These are phyloP conservation scores for Colletotrichum sp. DNA, from an alignment of 2,329 filamentous ascomycete species.

Conservation along the genomic window DNA sequence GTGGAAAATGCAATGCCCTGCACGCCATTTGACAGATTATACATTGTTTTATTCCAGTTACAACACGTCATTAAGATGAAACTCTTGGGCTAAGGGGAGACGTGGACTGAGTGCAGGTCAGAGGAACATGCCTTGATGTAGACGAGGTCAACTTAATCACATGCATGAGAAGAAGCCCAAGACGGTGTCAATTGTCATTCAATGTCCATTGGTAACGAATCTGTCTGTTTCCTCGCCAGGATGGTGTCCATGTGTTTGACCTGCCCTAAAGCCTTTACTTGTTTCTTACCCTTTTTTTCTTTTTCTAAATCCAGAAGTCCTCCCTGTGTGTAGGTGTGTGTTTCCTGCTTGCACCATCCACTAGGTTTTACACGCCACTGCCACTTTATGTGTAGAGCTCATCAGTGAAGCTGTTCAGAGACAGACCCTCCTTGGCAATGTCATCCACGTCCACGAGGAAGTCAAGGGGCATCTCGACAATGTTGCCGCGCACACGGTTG, in stretches of 20 bases:
- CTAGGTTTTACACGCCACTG: not conserved
- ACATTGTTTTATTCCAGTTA: not conserved
- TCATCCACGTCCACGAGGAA: slow-evolving; percentile 85
- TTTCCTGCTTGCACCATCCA: not conserved
- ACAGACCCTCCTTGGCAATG: slow-evolving; percentile 82
- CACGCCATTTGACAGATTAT: slow-evolving; percentile 15
- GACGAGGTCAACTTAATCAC: not conserved
- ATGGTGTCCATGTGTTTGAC: not conserved
- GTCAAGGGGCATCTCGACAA: slow-evolving; percentile 90
- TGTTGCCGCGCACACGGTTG: slow-evolving; percentile 67
- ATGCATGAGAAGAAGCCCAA: not conserved
- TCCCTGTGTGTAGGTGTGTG: not conserved
- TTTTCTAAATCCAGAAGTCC: not conserved
- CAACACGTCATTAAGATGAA: not conserved
- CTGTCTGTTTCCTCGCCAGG: not conserved
- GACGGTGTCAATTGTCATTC: not conserved
- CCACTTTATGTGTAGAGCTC: slow-evolving; percentile 67
- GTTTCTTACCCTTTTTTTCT: not conserved
- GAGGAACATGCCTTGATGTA: not conserved
- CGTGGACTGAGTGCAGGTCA: not conserved
- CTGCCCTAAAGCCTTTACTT: not conserved
- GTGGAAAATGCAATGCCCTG: not conserved
- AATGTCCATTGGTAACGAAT: not conserved
- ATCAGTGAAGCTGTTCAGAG: slow-evolving; percentile 74
- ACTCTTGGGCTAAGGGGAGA: not conserved